Percentiles rank a stretch among this genome's conserved stretches.
Conservation (phyloP, 352 stramenopile species). For the Pythium grandisporangium region DNA sequence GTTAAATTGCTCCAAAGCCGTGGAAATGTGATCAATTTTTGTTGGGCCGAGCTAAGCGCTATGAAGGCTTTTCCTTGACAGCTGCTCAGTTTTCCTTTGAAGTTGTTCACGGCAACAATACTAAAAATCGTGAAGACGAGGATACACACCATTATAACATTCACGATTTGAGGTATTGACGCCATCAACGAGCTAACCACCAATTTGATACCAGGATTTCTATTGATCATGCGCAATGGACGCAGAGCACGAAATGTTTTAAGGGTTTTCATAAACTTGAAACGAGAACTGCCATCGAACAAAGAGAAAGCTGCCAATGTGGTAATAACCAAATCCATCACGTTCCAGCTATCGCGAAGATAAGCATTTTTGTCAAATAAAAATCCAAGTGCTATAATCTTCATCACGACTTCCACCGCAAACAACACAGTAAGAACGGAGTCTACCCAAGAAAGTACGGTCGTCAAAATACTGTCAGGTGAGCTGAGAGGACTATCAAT, state of each 20-base stretch:
- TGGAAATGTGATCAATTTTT: constrained; percentile 36
- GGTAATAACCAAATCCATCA: constrained; percentile 88
- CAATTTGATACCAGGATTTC: constrained; percentile 53
- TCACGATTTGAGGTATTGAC: constrained; percentile 71
- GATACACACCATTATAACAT: constrained; percentile 77
- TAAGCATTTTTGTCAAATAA: constrained; percentile 56
- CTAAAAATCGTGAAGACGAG: constrained; percentile 85
- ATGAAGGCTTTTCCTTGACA: constrained; percentile 51
- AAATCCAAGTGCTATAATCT: constrained; percentile 81
- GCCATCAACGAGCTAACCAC: constrained; percentile 76
- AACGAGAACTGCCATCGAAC: constrained; percentile 51
- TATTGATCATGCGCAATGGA: constrained; percentile 80
- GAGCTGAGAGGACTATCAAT: constrained; percentile 67
- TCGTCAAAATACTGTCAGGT: constrained; percentile 29
- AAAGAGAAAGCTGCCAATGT: constrained; percentile 61
- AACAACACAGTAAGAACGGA: constrained; percentile 75
- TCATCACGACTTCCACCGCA: constrained; percentile 76
- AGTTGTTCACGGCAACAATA: constrained; percentile 85
- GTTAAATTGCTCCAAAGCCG: constrained; percentile 34
- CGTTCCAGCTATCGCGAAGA: constrained; percentile 82
- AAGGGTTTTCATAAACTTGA: constrained; percentile 58
- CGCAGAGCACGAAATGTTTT: constrained; percentile 72
- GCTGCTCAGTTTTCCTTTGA: constrained; percentile 83
- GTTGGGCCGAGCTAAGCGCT: constrained; percentile 19
- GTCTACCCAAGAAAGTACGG: constrained; percentile 52